Conservation (phyloP, 1,284 basidiomycete genomes). For the Ustilago xerochloae region DNA sequence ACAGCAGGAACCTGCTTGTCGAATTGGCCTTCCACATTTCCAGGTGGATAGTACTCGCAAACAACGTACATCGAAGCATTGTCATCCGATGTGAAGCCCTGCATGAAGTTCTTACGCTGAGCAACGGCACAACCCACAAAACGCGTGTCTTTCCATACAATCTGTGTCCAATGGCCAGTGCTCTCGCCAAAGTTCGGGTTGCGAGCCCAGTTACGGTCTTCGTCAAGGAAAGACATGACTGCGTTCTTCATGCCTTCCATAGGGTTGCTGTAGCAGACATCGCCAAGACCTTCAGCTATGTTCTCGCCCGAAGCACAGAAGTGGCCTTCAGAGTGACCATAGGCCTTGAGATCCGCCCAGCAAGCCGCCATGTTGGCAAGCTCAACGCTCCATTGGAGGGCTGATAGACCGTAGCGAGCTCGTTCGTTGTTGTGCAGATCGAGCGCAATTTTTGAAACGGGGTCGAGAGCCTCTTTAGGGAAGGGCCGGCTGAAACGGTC, state of each 20-base stretch:
- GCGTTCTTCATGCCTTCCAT: constrained; percentile 38
- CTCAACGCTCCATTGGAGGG: constrained; percentile 43
- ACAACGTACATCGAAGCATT: constrained; percentile 33
- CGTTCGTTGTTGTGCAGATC: constrained; percentile 45
- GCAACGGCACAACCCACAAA: constrained; percentile 37
- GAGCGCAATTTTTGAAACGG: constrained; percentile 23
- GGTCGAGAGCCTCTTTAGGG: constrained; percentile 19
- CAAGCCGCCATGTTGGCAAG: constrained; percentile 52
- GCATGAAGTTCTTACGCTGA: constrained; percentile 30
- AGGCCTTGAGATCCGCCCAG: constrained; percentile 51
- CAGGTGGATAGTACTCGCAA: constrained; percentile 47
- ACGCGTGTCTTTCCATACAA: constrained; percentile 38
- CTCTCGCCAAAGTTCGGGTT: constrained; percentile 8
- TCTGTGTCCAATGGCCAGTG: constrained; percentile 39
- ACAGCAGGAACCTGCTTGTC: constrained; percentile 20
- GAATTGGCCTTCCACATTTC: constrained; percentile 28
- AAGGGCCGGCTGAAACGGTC: constrained; percentile 20
- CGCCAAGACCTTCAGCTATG: constrained; percentile 40
- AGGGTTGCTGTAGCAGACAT: constrained; percentile 39
- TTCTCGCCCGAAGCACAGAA: constrained; percentile 45
- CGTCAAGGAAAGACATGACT: constrained; percentile 44
- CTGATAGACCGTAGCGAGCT: constrained; percentile 20
- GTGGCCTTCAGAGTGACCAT: constrained; percentile 49
- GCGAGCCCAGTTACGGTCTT: constrained; percentile 40
- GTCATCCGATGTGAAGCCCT: constrained; percentile 3